These are phyloP conservation scores for Pseudogymnoascus sp. DNA, from an alignment of 2,329 filamentous ascomycete species.

Conservation along the genomic window DNA sequence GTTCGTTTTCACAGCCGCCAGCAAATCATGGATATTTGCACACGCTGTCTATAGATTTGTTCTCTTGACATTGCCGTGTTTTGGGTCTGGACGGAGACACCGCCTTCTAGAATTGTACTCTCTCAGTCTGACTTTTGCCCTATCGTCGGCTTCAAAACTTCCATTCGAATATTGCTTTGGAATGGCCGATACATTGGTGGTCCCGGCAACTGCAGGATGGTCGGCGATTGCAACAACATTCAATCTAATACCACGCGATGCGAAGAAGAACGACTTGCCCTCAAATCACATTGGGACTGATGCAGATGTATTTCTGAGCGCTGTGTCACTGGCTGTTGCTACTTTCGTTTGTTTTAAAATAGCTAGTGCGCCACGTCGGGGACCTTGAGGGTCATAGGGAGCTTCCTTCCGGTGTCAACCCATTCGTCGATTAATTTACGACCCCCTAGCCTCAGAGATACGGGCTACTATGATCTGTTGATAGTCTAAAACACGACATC, in stretches of 20 bases:
- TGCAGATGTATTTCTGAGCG: constrained; percentile 13
- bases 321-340: constrained; percentile 14
- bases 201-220: constrained; percentile 15
- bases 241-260: constrained; percentile 14
- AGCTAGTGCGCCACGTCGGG: constrained; percentile 9
- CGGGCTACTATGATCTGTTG: no score
- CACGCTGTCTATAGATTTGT: constrained; percentile 22
- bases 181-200: constrained; percentile 17
- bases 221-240: constrained; percentile 16
- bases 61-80: constrained; percentile 22
- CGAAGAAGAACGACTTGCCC: constrained; percentile 11
- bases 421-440: background rate
- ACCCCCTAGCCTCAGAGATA: background rate
- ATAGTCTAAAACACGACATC: no score
- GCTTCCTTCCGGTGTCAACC: constrained; percentile 9
- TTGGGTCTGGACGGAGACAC: constrained; percentile 22
- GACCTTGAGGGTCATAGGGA: constrained; percentile 9
- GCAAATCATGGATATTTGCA: constrained; percentile 24
- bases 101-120: constrained; percentile 22
- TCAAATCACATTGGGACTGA: constrained; percentile 13
- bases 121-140: constrained; percentile 14
- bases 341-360: constrained; percentile 15
- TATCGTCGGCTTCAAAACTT: constrained; percentile 12
- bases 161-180: constrained; percentile 17
- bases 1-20: constrained; percentile 22